Conservation (phyloP, 495 filamentous ascomycete genomes). For the Choiromyces venosus region DNA sequence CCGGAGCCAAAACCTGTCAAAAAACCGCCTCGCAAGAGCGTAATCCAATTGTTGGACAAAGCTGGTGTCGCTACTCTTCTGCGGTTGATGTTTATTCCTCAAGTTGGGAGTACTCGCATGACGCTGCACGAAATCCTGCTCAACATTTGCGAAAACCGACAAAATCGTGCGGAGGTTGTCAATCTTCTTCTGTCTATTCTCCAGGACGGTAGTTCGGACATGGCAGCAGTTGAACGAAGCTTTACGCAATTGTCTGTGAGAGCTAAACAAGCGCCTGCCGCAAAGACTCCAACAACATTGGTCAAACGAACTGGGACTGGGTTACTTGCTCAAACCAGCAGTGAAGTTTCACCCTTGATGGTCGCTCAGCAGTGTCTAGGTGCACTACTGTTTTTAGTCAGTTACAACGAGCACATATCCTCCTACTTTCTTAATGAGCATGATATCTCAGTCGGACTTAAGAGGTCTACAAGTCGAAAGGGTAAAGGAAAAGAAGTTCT, state of each 20-base stretch:
- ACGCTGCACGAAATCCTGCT: slow-evolving; percentile 79
- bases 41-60: slow-evolving; percentile 95
- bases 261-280: slow-evolving; percentile 69
- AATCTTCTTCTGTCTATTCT: slow-evolving; percentile 86
- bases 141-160: slow-evolving; percentile 85
- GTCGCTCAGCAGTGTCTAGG: slow-evolving; percentile 92
- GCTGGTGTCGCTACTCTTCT: slow-evolving; percentile 88
- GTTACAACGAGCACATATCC: slow-evolving; percentile 76
- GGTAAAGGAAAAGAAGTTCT: slow-evolving; percentile 70
- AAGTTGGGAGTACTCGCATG: slow-evolving; percentile 72
- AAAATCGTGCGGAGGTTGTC: slow-evolving; percentile 91
- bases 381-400: slow-evolving; percentile 70
- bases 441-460: slow-evolving; percentile 66
- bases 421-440: slow-evolving; percentile 95
- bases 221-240: slow-evolving; percentile 87
- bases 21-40: slow-evolving; percentile 70
- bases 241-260: slow-evolving; percentile 87
- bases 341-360: slow-evolving; percentile 84
- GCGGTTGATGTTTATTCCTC: slow-evolving; percentile 92
- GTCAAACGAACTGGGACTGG: slow-evolving; percentile 64
- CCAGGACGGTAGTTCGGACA: slow-evolving; percentile 92
- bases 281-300: slow-evolving; percentile 70
- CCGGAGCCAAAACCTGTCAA: slow-evolving; percentile 48
- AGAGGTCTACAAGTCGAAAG: slow-evolving; percentile 70
- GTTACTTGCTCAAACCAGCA: slow-evolving; percentile 51